Evolutionary conservation across 1,284 basidiomycete species (phyloP), one percentile per base, ranked within the genome.

Genomic region (Peniophora sp.): DNA sequence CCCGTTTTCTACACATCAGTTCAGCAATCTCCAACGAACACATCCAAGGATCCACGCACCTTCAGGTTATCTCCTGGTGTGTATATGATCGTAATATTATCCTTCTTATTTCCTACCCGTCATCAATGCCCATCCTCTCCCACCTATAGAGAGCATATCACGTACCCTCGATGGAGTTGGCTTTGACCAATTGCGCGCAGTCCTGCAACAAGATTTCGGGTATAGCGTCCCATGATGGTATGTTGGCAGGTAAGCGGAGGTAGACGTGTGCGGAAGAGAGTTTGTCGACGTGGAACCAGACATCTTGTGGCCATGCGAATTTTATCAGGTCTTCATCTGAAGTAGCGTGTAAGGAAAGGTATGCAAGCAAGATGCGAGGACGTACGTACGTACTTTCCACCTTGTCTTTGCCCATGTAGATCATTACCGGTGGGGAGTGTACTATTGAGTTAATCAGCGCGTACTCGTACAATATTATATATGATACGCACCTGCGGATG

Each of bases 391-490:
- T 62, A 95, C 93, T 97, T 74, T 96, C 94, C 55, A 90, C 85
- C 71, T 99, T 98, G 77, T 99, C 96, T 63, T 83, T 85, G 36
- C 96, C 96, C 91, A 97, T 96, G 70, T 96, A 97, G 53, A 97
- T 77, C 19, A 73, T 81, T 2, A 78, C 85, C 1, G 89, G 75
- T 1, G 92, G 90, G 35, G 77, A 68, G 17, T 69, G 61, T 36
- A 67, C 84, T 87, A 53, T 11, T 10, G 23, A 3, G 3, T 6
- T 9, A 41, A 36, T 14, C 25, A 44, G n/a, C 49, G 16, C 34
- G 34, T 14, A 2, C 39, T n/a, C 8, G 11, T 12, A 17, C 8
- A 35, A 11, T 2, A 32, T 17, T 20, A 5, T 16, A 48, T 17
- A 34, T 23, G 27, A n/a, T 22, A 39, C 61, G 52, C 58, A 80